Percentiles rank a stretch among this genome's conserved stretches.
Conservation (phyloP, 2,329 filamentous ascomycete genomes). For the Fusarium palustre region DNA sequence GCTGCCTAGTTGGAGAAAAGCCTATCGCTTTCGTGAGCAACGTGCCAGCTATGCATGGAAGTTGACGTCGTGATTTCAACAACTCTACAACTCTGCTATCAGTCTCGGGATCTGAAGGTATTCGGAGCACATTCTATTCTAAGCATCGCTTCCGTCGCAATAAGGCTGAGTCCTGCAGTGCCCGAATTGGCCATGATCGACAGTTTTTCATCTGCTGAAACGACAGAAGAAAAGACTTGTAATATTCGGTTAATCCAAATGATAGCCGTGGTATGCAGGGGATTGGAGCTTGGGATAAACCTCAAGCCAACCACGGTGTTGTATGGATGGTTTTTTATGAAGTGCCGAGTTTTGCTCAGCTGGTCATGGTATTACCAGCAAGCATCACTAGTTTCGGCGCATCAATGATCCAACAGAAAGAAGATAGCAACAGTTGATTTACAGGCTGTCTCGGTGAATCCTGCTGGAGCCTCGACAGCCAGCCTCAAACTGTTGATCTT, state of each 20-base stretch:
- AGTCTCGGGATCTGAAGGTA: constrained; percentile 2
- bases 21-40: constrained; percentile 26
- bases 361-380: constrained; percentile 19
- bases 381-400: constrained; percentile 14
- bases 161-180: constrained; percentile 37
- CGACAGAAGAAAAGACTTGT: constrained; percentile 22
- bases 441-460: not conserved
- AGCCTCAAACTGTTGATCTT: not conserved
- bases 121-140: constrained; percentile 9
- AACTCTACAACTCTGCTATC: not conserved
- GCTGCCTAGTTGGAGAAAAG: constrained; percentile 5
- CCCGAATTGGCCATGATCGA: constrained; percentile 36
- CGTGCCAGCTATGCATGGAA: not conserved
- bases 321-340: constrained; percentile 1
- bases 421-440: constrained; percentile 4
- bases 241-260: constrained; percentile 6
- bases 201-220: constrained; percentile 36
- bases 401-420: constrained; percentile 9
- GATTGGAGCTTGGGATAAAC: constrained; percentile 10
- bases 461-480: not conserved
- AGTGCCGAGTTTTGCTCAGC: constrained; percentile 26
- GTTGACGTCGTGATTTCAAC: not conserved
- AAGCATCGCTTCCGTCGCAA: constrained; percentile 7
- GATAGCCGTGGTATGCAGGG: constrained; percentile 36
- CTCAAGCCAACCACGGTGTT: constrained; percentile 28